Percentiles rank a stretch among this genome's conserved stretches.
Evolutionary conservation across 192 early-diverging fungal genomes (phyloP).

Genomic region (Entomortierella lignicola): DNA sequence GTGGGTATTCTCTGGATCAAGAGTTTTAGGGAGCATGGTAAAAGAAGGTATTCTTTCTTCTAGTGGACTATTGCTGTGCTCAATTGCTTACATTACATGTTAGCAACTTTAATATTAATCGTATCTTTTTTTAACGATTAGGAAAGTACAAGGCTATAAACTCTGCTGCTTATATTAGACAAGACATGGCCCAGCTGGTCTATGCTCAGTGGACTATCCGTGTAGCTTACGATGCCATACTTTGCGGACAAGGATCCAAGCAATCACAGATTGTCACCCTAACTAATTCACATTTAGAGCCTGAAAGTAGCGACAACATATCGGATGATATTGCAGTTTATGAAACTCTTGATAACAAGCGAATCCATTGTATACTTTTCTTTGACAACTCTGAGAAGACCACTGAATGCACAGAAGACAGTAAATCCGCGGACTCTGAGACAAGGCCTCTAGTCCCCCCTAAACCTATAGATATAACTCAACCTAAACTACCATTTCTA

Average conservation of each 20-base stretch:
- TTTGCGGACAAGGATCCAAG: neutral
- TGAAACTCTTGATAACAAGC: neutral
- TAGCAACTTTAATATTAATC: neutral
- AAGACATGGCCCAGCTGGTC: constrained; percentile 19
- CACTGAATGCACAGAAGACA: neutral
- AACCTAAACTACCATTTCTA: neutral
- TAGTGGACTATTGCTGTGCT: neutral
- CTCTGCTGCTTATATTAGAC: constrained; percentile 23
- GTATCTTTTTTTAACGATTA: neutral
- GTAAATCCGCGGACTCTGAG: neutral
- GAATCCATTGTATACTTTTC: constrained; percentile 20
- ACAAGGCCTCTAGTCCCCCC: too few species aligned
- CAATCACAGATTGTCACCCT: neutral
- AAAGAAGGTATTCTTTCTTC: constrained; percentile 25
- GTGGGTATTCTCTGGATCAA: constrained; percentile 15
- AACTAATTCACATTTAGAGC: neutral
- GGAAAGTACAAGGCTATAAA: constrained; percentile 42
- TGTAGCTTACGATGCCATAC: neutral
- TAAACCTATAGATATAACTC: neutral
- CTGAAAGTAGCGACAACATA: neutral
- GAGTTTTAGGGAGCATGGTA: constrained; percentile 2
- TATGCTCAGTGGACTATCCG: constrained; percentile 44
- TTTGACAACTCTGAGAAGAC: neutral
- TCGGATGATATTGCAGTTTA: neutral
- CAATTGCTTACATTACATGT: too few species aligned